A percentile compares a stretch with the other conserved stretches of the same genome.
Conservation (phyloP, 2,329 filamentous ascomycete genomes). For the Neofusicoccum parvum region DNA sequence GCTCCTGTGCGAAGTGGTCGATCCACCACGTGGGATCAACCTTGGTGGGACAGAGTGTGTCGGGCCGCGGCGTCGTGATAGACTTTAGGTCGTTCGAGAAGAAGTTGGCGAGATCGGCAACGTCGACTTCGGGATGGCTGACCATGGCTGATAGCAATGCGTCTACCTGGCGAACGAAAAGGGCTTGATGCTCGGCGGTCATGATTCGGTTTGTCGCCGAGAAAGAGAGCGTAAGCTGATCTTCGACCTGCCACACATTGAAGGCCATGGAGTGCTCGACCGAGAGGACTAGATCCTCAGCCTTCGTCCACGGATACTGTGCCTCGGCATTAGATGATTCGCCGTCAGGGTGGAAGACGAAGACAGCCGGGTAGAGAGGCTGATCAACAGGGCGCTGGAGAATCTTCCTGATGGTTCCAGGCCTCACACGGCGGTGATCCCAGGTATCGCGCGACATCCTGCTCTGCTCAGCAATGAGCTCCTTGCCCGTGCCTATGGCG, state of each 20-base stretch:
- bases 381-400: conserved; percentile 31
- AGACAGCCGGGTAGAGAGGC: conserved; percentile 37
- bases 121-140: conserved; percentile 29
- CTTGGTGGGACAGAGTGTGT: conserved; percentile 58
- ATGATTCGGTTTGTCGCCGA: conserved; percentile 31
- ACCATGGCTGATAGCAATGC: conserved; percentile 34
- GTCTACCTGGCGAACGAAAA: conserved; percentile 36
- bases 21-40: conserved; percentile 73
- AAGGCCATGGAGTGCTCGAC: conserved; percentile 47
- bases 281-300: conserved; percentile 37
- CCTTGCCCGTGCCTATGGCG: conserved; percentile 28
- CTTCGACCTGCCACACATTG: conserved; percentile 35
- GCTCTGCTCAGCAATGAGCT: conserved; percentile 31
- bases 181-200: conserved; percentile 30
- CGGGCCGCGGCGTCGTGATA: conserved; percentile 60
- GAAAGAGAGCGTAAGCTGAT: conserved; percentile 30
- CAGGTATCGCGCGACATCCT: conserved; percentile 30
- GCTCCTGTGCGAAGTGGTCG: conserved; percentile 57
- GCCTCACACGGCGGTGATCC: conserved; percentile 33
- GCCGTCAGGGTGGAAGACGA: conserved; percentile 35
- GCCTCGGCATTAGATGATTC: neutral
- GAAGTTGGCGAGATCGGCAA: conserved; percentile 28
- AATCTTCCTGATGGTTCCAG: conserved; percentile 33
- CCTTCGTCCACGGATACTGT: conserved; percentile 30
- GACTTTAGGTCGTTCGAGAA: conserved; percentile 54